A percentile compares a stretch with the other conserved stretches of the same genome.
These are phyloP conservation scores for Yarrowia porcina DNA, from an alignment of 805 yeast species.

Conservation along the genomic window DNA sequence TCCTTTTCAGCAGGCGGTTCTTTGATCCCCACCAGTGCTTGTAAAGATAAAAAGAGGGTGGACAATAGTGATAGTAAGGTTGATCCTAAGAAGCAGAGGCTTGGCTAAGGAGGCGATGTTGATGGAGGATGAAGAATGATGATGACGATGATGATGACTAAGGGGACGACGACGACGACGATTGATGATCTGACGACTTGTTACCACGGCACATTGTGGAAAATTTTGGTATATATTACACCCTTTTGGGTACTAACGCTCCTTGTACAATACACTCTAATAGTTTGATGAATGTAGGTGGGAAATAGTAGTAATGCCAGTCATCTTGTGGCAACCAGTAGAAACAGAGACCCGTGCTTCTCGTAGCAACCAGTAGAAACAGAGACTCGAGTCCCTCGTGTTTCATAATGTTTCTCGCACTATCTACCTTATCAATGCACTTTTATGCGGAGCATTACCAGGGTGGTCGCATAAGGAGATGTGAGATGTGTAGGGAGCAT, in stretches of 20 bases:
- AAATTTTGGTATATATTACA: conserved; percentile 5
- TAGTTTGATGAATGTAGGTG: not conserved
- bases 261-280: conserved; percentile 22
- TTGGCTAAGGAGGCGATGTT: not conserved
- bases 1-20: conserved; percentile 23
- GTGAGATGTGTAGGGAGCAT: no score
- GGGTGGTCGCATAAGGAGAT: not conserved
- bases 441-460: not conserved
- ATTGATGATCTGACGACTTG: not conserved
- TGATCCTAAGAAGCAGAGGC: conserved; percentile 1
- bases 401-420: no score
- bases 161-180: not conserved
- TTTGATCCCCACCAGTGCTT: conserved; percentile 14
- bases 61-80: not conserved
- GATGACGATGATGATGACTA: not conserved
- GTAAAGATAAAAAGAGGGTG: conserved; percentile 10
- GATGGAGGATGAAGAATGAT: not conserved
- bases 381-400: no score
- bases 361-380: no score
- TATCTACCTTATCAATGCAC: not conserved
- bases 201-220: conserved; percentile 9
- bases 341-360: no score
- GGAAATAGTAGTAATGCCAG: no score
- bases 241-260: conserved; percentile 15
- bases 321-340: no score